Base-by-base conservation (phyloP, 805 yeast species). In the Suhomyces faveliae region DNA sequence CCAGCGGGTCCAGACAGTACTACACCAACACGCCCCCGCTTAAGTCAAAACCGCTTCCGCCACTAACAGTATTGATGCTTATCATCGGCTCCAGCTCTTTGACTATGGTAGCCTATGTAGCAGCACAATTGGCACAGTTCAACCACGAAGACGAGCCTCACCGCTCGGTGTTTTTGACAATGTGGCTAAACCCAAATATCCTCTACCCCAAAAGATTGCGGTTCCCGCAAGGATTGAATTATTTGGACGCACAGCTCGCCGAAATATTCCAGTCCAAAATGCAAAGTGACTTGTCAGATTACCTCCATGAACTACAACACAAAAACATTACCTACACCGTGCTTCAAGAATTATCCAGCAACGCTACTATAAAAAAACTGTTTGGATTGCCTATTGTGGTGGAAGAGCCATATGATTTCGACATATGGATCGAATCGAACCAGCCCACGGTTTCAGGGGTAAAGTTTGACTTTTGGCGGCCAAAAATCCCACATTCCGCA, bases 401-500 rank as follows among this genome's bases (percentile, higher is more conserved):
- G 9, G 48, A 50, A 5, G 35, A 52, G 4, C 35, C 46, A 1
- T 38, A 43, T 1, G 37, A 17, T 6, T 55, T 66, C 37, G 47
- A 56, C 6, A 59, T 68, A 2, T 68, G 74, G 73, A 45, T 68
- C 9, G 68, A 69, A 47, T 54, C 61, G 13, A 57, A 54, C 21
- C 50, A 53, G 40, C 64, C 70, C 5, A 59, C 67, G 3, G 46
- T 70, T 1, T 65, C 68, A 5, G 75, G 75, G 0, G 41, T 64
- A 12, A 51, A 53, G 35, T 42, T 68, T 10, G 48, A 52, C 4
- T 46, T 63, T n/a, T 21, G 45, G 15, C 50, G 52, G 15, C 35
- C 42, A 8, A 12, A 12, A 20, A 15, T 25, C 5, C 21, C 19
- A 33, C 9, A 21, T 21, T 7, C 25, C 15, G 11, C 40, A 30